Percentiles rank a stretch among this genome's conserved stretches.
Conservation (phyloP, 306 rosid genomes). For the Abrus precatorius region DNA sequence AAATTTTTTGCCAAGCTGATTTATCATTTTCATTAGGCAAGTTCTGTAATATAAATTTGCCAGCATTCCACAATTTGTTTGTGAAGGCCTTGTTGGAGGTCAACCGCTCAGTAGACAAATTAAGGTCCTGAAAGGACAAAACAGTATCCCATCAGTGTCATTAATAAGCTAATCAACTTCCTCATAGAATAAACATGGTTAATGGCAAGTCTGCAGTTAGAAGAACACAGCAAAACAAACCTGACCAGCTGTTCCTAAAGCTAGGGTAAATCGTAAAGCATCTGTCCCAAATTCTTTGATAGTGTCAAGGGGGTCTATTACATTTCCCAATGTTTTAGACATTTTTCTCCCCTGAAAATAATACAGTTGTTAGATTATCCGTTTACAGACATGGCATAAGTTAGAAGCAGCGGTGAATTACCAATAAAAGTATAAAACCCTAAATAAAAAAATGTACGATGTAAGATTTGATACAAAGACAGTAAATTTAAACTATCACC, state of each 20-base stretch:
- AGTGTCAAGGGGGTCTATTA: constrained; percentile 88
- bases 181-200: constrained; percentile 27
- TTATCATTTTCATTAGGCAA: constrained; percentile 73
- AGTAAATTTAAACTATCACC: constrained; percentile 3
- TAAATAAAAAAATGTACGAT: constrained; percentile 2
- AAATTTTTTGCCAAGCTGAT: constrained; percentile 71
- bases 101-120: constrained; percentile 87
- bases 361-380: constrained; percentile 10
- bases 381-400: constrained; percentile 23
- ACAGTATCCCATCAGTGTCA: constrained; percentile 10
- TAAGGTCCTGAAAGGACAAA: constrained; percentile 79
- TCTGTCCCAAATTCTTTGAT: constrained; percentile 94
- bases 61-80: constrained; percentile 97
- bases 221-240: constrained; percentile 58
- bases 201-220: not conserved
- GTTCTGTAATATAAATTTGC: constrained; percentile 89
- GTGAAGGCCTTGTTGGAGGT: constrained; percentile 95
- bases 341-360: constrained; percentile 88
- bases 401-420: constrained; percentile 16
- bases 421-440: not conserved
- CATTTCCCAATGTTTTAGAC: constrained; percentile 96
- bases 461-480: constrained; percentile 24
- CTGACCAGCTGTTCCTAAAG: constrained; percentile 99
- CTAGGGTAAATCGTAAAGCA: constrained; percentile 92
- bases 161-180: constrained; percentile 31